These are phyloP conservation scores for Hortaea werneckii DNA, from an alignment of 2,329 filamentous ascomycete genomes.

Conservation along the genomic window DNA sequence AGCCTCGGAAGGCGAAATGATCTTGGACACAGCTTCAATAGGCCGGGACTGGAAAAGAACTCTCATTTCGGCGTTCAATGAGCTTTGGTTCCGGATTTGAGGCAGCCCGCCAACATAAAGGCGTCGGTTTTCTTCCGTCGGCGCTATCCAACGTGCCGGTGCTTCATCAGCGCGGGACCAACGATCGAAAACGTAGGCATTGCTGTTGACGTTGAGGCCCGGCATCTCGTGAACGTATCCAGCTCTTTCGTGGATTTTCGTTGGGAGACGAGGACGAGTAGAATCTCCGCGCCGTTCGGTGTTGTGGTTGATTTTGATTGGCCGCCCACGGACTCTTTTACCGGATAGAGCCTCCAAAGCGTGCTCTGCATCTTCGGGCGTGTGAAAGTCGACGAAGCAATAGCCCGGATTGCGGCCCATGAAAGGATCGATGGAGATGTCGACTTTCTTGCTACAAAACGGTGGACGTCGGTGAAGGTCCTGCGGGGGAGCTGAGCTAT, in stretches of 20 bases:
- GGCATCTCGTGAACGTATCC: not conserved
- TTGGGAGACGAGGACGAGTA: not conserved
- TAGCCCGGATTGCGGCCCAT: conserved; percentile 61
- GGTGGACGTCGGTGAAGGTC: not conserved
- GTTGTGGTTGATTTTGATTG: conserved; percentile 48
- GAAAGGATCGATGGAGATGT: conserved; percentile 59
- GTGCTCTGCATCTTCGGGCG: conserved; percentile 45
- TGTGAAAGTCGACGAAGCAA: conserved; percentile 57
- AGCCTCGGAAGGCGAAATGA: conserved; percentile 19
- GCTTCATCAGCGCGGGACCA: conserved; percentile 32
- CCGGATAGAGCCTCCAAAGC: conserved; percentile 50
- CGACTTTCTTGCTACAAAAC: conserved; percentile 41
- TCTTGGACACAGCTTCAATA: conserved; percentile 39
- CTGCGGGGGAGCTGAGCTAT: not conserved
- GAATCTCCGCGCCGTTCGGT: conserved; percentile 6
- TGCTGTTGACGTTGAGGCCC: conserved; percentile 1
- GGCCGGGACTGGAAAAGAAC: conserved; percentile 33
- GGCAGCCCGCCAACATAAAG: conserved; percentile 38
- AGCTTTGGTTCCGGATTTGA: conserved; percentile 32
- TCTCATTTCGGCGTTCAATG: conserved; percentile 33
- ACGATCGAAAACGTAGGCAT: conserved; percentile 26
- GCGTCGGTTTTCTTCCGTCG: conserved; percentile 30
- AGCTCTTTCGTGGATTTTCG: not conserved
- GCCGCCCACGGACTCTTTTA: conserved; percentile 45
- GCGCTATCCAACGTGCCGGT: conserved; percentile 21